phyloP scores from a whole-genome alignment of 768 basidiomycete genomes.

The Naganishia onofrii region DNA sequence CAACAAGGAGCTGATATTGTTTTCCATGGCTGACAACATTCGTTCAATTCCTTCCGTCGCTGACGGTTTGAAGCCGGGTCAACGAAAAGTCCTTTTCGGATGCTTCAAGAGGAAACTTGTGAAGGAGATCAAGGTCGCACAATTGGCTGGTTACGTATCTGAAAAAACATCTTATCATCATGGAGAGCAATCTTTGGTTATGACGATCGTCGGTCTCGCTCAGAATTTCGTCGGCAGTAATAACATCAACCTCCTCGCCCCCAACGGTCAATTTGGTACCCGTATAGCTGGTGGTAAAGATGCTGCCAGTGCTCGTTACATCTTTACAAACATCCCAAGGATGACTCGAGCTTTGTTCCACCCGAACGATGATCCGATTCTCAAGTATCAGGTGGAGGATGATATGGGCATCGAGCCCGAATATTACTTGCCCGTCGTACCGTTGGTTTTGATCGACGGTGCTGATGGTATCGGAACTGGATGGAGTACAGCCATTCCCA shows the following conservation, averaged over 20 bases:
- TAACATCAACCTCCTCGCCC: constrained; percentile 82
- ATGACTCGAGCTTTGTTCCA: constrained; percentile 77
- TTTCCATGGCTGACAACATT: constrained; percentile 99
- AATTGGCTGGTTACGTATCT: constrained; percentile 90
- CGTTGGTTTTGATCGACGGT: constrained; percentile 86
- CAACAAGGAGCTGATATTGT: constrained; percentile 94
- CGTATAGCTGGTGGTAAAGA: constrained; percentile 84
- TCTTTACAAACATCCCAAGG: constrained; percentile 74
- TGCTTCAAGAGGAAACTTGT: constrained; percentile 93
- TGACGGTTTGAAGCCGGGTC: constrained; percentile 95
- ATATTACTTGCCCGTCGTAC: constrained; percentile 86
- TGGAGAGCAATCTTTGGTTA: constrained; percentile 79
- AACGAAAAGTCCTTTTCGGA: constrained; percentile 92
- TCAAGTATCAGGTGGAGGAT: constrained; percentile 81
- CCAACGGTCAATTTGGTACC: constrained; percentile 94
- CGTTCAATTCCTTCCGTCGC: constrained; percentile 93
- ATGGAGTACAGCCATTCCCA: constrained; percentile 91
- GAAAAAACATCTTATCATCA: constrained; percentile 96
- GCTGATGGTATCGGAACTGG: constrained; percentile 98
- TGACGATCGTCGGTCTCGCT: constrained; percentile 89
- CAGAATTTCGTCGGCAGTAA: constrained; percentile 94
- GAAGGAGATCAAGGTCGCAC: constrained; percentile 90
- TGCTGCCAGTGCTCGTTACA: constrained; percentile 93
- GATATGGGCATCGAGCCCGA: constrained; percentile 84
- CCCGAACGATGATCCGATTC: constrained; percentile 77